Evolutionary conservation across 495 filamentous ascomycete genomes (phyloP), one percentile per base, ranked within the genome.

Genomic region (Articulospora tetracladia): DNA sequence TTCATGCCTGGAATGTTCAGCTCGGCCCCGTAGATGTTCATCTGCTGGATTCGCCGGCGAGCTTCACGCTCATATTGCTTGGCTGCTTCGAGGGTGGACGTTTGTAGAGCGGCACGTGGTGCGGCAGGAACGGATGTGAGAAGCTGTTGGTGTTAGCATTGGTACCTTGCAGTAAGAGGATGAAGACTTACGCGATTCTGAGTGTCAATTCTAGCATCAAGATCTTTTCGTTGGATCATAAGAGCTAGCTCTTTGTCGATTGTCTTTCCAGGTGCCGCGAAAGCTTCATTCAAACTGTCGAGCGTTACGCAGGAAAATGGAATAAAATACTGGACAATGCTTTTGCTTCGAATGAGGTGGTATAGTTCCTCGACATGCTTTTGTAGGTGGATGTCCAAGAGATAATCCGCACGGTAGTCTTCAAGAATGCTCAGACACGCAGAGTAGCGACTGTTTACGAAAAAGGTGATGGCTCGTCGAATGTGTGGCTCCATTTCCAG

Each of bases 401-500:
- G 77, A 67, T 93, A 98, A 72, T 98, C 95, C 10, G 83, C 73
- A 52, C 82, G 84, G 72, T 94, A 92, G 26, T 82, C 80, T 57
- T 95, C 89, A 13, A 98, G 81, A 32, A 92, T 91, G 49, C 83
- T 78, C 25, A 98, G 79, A 63, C 93, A 97, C 4, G 84, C 78
- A 1, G 89, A 84, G 73, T 96, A 98, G 64, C 96, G 88, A 39
- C 89, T 89, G 56, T 85, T 90, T 64, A 91, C 88, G 72, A 98
- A 98, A 76, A 88, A 87, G 1, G 83, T 77, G 55, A 98, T 88
- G 24, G 94, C 95, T 20, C 91, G 90, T 52, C 95, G 89, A 61
- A 98, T 89, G 65, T 98, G 93, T 1, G 95, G 93, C 69, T 97
- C 94, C 1, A 93, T 81, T 70, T 98, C 93, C 2, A 98, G 83